phyloP scores from a whole-genome alignment of 306 rosid species.

The Fragaria vesca region DNA sequence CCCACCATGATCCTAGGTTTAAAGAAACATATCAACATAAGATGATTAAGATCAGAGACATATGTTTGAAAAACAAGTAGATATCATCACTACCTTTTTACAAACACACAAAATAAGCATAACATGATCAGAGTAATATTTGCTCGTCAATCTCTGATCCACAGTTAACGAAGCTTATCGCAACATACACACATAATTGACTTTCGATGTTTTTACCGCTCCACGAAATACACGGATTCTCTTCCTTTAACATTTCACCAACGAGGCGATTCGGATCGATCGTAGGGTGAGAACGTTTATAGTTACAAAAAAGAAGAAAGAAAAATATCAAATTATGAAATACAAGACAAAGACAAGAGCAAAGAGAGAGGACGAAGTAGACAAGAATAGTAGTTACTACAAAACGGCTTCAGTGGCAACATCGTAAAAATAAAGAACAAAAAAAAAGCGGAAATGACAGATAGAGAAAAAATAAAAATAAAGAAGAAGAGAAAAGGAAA shows the following conservation, averaged over 20 bases:
- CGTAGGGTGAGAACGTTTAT: background rate
- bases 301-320: background rate
- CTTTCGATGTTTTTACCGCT: background rate
- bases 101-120: too few species aligned
- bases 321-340: background rate
- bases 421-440: conserved; percentile 21
- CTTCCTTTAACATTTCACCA: background rate
- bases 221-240: rapidly evolving
- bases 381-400: background rate
- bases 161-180: background rate
- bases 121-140: too few species aligned
- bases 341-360: background rate
- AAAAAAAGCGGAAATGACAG: conserved; percentile 12
- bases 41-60: too few species aligned
- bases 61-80: background rate
- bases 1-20: background rate
- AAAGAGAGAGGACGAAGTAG: background rate
- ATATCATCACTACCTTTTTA: background rate
- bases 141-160: background rate
- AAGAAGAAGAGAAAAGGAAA: background rate
- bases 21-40: background rate
- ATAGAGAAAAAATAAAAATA: conserved; percentile 8
- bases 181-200: background rate
- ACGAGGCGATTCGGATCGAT: background rate
- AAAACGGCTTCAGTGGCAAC: conserved; percentile 23